These are phyloP conservation scores for Corymbia calophylla DNA, from an alignment of 441 rosid species.

Conservation along the genomic window DNA sequence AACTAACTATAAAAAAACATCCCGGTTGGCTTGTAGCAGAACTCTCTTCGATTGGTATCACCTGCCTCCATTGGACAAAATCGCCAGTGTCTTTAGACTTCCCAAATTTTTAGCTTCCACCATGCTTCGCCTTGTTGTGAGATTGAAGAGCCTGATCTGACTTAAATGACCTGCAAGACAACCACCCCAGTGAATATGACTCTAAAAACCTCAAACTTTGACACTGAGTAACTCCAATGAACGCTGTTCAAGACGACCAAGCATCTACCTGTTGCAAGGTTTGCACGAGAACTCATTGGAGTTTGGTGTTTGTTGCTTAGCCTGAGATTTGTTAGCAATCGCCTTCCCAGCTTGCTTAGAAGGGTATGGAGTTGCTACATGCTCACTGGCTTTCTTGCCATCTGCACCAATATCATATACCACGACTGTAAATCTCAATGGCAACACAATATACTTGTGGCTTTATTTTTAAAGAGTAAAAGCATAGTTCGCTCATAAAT, in stretches of 20 bases:
- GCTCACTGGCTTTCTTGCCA: slow-evolving; percentile 38
- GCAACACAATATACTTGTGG: background rate
- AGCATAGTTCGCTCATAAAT: background rate
- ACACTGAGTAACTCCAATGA: background rate
- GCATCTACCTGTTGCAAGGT: slow-evolving; percentile 47
- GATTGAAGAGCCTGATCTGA: slow-evolving; percentile 66
- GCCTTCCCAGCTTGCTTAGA: slow-evolving; percentile 45
- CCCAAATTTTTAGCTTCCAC: slow-evolving; percentile 2
- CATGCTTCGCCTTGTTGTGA: slow-evolving; percentile 74
- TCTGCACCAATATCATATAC: slow-evolving; percentile 20
- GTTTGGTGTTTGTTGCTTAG: slow-evolving; percentile 36
- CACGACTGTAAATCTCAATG: background rate
- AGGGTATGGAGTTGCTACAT: slow-evolving; percentile 76
- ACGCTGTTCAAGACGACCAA: background rate
- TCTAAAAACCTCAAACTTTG: background rate
- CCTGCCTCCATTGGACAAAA: background rate
- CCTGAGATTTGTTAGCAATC: slow-evolving; percentile 22
- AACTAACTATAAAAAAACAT: background rate
- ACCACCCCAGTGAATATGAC: background rate
- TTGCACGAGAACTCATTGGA: slow-evolving; percentile 38
- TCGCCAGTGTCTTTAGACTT: background rate
- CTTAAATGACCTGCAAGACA: slow-evolving; percentile 37
- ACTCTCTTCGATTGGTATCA: background rate
- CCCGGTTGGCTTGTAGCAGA: background rate
- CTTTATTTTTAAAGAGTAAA: background rate